A percentile compares a stretch with the other conserved stretches of the same genome.
phyloP scores from a whole-genome alignment of 2,329 filamentous ascomycete genomes.

The Phaeomoniella chlamydospora region DNA sequence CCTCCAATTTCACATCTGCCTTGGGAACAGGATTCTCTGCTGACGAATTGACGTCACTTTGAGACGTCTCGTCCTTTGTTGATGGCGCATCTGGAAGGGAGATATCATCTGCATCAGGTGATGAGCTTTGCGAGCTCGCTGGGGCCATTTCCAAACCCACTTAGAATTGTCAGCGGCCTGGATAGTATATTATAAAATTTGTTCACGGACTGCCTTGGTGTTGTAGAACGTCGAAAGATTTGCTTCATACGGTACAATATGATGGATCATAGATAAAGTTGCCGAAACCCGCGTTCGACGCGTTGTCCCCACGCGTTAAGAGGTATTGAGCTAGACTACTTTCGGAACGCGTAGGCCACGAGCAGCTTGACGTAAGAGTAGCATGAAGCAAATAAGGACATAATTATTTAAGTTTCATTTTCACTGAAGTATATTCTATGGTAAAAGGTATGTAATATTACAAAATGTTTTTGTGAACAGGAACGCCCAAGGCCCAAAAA shows the following conservation, averaged over 20 bases:
- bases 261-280: neutral
- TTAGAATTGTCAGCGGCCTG: neutral
- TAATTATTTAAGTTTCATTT: too few species aligned
- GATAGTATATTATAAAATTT: neutral
- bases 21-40: slow-evolving; percentile 8
- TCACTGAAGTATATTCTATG: neutral
- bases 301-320: neutral
- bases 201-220: too few species aligned
- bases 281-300: slow-evolving; percentile 2
- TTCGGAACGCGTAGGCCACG: too few species aligned
- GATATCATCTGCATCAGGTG: slow-evolving; percentile 4
- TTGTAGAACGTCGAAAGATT: too few species aligned
- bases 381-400: too few species aligned
- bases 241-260: too few species aligned
- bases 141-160: slow-evolving; percentile 4
- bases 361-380: too few species aligned
- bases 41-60: slow-evolving; percentile 2
- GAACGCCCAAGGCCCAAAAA: too few species aligned
- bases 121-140: slow-evolving; percentile 2
- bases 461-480: too few species aligned
- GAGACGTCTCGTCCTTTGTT: neutral
- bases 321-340: neutral
- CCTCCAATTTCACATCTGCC: slow-evolving; percentile 33
- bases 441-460: neutral
- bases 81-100: slow-evolving; percentile 11